These are phyloP conservation scores for Fraxinus anomala DNA, from an alignment of 257 asterid genomes.

Conservation along the genomic window DNA sequence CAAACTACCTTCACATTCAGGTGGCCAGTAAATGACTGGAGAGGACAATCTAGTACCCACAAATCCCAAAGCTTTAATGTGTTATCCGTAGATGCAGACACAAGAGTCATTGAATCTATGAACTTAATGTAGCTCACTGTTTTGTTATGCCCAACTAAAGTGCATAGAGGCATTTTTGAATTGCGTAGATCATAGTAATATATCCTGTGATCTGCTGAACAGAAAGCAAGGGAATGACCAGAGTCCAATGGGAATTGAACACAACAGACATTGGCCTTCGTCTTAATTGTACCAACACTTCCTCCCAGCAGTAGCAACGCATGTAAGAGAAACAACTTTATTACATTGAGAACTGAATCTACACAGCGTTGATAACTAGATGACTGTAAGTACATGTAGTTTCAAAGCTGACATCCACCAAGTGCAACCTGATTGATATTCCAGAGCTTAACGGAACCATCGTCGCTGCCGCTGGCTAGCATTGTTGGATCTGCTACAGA, in stretches of 20 bases:
- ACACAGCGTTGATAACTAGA: conserved; percentile 42
- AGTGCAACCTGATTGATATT: conserved; percentile 99
- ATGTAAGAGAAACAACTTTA: conserved; percentile 64
- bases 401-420: conserved; percentile 95
- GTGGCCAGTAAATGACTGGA: conserved; percentile 94
- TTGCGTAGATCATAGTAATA: conserved; percentile 94
- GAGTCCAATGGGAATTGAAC: conserved; percentile 91
- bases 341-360: conserved; percentile 46
- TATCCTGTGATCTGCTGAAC: conserved; percentile 93
- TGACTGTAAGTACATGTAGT: conserved; percentile 78
- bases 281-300: conserved; percentile 77
- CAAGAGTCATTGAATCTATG: conserved; percentile 81
- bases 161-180: conserved; percentile 79
- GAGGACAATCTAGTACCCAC: conserved; percentile 83
- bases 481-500: conserved; percentile 91
- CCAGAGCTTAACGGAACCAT: conserved; percentile 98
- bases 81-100: conserved; percentile 93
- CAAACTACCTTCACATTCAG: conserved; percentile 76
- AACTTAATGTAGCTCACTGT: conserved; percentile 96
- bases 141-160: conserved; percentile 84
- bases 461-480: conserved; percentile 98
- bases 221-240: conserved; percentile 87
- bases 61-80: conserved; percentile 96
- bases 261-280: conserved; percentile 97
- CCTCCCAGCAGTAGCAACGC: conserved; percentile 84